These are phyloP conservation scores for Clonostachys sp. DNA, from an alignment of 2,329 filamentous ascomycete genomes.

Conservation along the genomic window DNA sequence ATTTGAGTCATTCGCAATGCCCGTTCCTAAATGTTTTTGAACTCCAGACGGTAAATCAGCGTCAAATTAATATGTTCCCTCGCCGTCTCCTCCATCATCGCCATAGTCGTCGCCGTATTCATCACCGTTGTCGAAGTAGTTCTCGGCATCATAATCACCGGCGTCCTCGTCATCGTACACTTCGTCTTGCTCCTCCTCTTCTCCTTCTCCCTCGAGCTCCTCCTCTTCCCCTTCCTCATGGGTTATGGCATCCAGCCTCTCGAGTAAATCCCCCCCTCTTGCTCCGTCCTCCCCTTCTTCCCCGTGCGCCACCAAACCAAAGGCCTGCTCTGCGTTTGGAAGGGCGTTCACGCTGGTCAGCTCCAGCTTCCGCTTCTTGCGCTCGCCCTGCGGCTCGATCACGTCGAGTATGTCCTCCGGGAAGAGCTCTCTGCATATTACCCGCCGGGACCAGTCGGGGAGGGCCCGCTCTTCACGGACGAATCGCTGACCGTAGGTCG, in stretches of 20 bases:
- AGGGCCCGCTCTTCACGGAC: slow-evolving; percentile 44
- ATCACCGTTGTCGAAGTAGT: slow-evolving; percentile 55
- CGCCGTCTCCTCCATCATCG: slow-evolving; percentile 45
- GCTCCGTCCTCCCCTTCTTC: slow-evolving; percentile 21
- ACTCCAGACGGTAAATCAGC: not conserved
- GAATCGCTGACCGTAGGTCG: slow-evolving; percentile 54
- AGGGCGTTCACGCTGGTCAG: slow-evolving; percentile 41
- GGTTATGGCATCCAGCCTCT: slow-evolving; percentile 37
- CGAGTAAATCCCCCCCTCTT: slow-evolving; percentile 20
- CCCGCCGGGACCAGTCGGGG: slow-evolving; percentile 46
- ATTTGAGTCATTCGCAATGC: slow-evolving; percentile 1
- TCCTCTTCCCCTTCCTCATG: slow-evolving; percentile 44
- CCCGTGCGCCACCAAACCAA: slow-evolving; percentile 26
- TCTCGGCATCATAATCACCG: slow-evolving; percentile 57
- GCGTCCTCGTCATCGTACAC: slow-evolving; percentile 54
- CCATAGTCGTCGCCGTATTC: slow-evolving; percentile 48
- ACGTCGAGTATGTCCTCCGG: slow-evolving; percentile 51
- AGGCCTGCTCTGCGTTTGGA: slow-evolving; percentile 46
- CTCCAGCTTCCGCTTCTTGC: slow-evolving; percentile 38
- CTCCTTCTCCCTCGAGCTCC: slow-evolving; percentile 41
- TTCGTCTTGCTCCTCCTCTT: slow-evolving; percentile 43
- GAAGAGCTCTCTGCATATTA: slow-evolving; percentile 49
- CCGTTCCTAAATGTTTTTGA: not conserved
- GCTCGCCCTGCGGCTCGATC: slow-evolving; percentile 35
- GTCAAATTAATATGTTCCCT: slow-evolving; percentile 26